Percentiles rank a stretch among this genome's conserved stretches.
phyloP scores from a whole-genome alignment of 73 alveolate genomes.

The Tetrahymena elliotti region DNA sequence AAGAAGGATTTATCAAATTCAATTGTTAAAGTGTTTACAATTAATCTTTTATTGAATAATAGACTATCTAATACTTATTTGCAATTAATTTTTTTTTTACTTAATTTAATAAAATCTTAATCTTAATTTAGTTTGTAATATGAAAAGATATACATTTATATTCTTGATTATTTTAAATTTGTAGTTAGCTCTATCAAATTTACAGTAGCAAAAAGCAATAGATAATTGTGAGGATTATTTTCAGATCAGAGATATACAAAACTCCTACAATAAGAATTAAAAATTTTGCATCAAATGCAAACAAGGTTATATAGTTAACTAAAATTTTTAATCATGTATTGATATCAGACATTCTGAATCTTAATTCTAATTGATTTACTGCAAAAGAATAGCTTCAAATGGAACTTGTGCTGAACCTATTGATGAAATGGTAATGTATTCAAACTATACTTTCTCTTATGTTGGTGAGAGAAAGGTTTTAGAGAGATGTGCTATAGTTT shows the following conservation, averaged over 20 bases:
- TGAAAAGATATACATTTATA: not conserved
- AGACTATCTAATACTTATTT: too few species aligned
- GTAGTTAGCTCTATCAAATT: not conserved
- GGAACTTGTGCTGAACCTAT: not conserved
- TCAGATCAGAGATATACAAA: not conserved
- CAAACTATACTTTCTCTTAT: not conserved
- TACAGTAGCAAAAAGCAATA: not conserved
- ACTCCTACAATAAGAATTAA: not conserved
- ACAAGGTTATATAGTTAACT: not conserved
- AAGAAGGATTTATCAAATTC: too few species aligned
- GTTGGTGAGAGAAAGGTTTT: not conserved
- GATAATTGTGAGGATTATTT: not conserved
- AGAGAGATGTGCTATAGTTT: not conserved
- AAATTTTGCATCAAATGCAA: not conserved
- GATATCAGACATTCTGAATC: not conserved
- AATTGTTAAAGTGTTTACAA: too few species aligned
- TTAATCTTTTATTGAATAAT: too few species aligned
- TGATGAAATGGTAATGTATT: not conserved
- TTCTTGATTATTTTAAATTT: too few species aligned
- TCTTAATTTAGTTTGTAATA: too few species aligned
- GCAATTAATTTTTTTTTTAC: too few species aligned
- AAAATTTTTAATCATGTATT: not conserved
- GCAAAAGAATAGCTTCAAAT: not conserved
- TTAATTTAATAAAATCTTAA: too few species aligned
- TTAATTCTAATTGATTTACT: not conserved